Base-by-base conservation (phyloP, 139 green algal genomes). In the Gonium pectorale region DNA sequence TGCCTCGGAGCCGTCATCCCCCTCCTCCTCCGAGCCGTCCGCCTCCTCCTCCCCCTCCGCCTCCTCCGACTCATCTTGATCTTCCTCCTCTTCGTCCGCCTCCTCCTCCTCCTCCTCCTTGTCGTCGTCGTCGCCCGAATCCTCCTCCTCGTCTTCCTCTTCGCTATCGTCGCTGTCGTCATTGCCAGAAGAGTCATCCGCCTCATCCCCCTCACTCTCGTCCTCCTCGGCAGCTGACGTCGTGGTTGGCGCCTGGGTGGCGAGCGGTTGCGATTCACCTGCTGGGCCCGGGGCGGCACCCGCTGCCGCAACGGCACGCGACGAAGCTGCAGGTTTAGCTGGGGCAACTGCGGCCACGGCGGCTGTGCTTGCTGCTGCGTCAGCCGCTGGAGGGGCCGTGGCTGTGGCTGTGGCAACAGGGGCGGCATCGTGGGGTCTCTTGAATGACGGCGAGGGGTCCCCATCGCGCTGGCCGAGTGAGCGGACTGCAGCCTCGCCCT, bases 11-110 rank as follows among this genome's bases (percentile, higher is more conserved):
- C 80, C 80, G 66, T 78, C 66, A 0, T n/a, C 40, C 66, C 35
- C 38, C 5, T 33, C 52, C 29, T 59, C 49, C 35, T 71, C 67
- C 54, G 15, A 19, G 11, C 6, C 33, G 29, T 54, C 52, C 67
- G 44, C 49, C 26, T 51, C 67, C 15, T 70, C 41, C 2, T 49
- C 73, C 24, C 46, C 52, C 44, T 52, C 72, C 35, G 54, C 72
- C 19, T 40, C 41, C 29, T 69, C 68, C 29, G 72, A 67, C 27
- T 51, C 40, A 2, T 46, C 52, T 4, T 40, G 54, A 22, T 63
- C 80, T 22, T 78, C n/a, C 1, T 54, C 41, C 56, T 67, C 80
- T 11, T 63, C 80, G 41, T 54, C 80, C 19, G 54, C 80, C n/a
- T 40, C 52, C 0, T 40, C 26, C 38, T 9, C 22, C 19, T 68